phyloP scores from a whole-genome alignment of 305 asterid species.

The Fraxinus greggii region DNA sequence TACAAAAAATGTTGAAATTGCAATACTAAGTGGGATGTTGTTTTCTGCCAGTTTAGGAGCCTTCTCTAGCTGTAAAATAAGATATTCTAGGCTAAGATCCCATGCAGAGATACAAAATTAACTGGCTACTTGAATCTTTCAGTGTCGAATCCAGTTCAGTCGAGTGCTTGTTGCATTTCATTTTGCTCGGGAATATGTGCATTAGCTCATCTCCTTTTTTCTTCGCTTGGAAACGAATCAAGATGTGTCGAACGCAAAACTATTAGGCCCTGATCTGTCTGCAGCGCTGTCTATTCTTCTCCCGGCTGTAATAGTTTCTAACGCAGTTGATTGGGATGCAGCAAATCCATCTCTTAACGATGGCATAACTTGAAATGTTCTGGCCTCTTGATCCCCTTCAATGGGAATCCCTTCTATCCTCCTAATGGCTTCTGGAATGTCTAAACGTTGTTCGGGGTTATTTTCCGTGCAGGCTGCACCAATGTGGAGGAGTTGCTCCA shows the following conservation, averaged over 20 bases:
- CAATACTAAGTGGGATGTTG: not conserved
- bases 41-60: not conserved
- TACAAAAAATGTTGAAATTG: not conserved
- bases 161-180: not conserved
- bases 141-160: not conserved
- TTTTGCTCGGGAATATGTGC: not conserved
- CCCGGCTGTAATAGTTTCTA: not conserved
- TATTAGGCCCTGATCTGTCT: slow-evolving; percentile 20
- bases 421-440: slow-evolving; percentile 49
- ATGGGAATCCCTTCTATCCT: slow-evolving; percentile 43
- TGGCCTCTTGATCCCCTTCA: slow-evolving; percentile 16
- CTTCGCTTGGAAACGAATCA: not conserved
- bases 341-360: slow-evolving; percentile 32
- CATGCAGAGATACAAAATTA: not conserved
- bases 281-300: not conserved
- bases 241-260: slow-evolving; percentile 10
- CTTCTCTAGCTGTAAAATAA: not conserved
- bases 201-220: not conserved
- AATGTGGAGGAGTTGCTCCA: slow-evolving; percentile 47
- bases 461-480: slow-evolving; percentile 64
- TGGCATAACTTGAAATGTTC: slow-evolving; percentile 16
- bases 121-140: slow-evolving; percentile 13
- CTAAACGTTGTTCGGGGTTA: slow-evolving; percentile 48
- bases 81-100: not conserved
- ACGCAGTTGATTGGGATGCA: slow-evolving; percentile 12